Evolutionary conservation across 2,329 filamentous ascomycete species (phyloP), one percentile per base, ranked within the genome.

Genomic region (Torrubiella hemipterigena): DNA sequence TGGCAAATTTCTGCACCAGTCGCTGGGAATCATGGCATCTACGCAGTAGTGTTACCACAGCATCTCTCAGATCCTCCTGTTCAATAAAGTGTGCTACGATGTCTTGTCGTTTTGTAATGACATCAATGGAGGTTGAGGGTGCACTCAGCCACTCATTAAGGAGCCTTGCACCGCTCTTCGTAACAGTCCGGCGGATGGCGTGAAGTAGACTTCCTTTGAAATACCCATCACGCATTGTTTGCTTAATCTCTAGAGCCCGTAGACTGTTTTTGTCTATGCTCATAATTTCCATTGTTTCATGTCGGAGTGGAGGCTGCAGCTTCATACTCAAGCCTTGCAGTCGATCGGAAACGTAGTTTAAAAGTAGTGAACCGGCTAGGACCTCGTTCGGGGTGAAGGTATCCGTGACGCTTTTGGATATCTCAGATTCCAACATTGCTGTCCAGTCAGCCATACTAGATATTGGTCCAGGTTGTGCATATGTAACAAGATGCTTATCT

Each of bases 181-280:
- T 98, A 12, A 86, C 82, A 0, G 91, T 98, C 32, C 80, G 73
- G 37, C 87, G 75, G 31, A 96, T 71, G n/a, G 85, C 81, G 56
- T 96, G 86, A 22, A 98, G 61, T 26, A 98, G 61, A 48, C 87
- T 95, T 5, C 91, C 91, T 40, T 80, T 77, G 23, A 81, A 80
- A 14, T 69, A 56, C 3, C 81, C 77, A 44, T 96, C 89, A 29
- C 81, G 73, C 30, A 93, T 75, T 0, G 91, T 96, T 49, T 77
- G 76, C 41, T 84, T 77, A 41, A 98, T 83, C 54, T 98, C 91
- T 5, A 98, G 66, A 2, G 87, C 84, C 36, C 83, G 73, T 57
- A 98, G 69, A 42, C 81, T 95, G 48, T 87, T 93, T 49, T 81
- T 87, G 58, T 98, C 91, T 42, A 98, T 93, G 30, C 63, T 70